Base-by-base conservation (phyloP, 2,329 filamentous ascomycete genomes). In the Apiospora hydei region DNA sequence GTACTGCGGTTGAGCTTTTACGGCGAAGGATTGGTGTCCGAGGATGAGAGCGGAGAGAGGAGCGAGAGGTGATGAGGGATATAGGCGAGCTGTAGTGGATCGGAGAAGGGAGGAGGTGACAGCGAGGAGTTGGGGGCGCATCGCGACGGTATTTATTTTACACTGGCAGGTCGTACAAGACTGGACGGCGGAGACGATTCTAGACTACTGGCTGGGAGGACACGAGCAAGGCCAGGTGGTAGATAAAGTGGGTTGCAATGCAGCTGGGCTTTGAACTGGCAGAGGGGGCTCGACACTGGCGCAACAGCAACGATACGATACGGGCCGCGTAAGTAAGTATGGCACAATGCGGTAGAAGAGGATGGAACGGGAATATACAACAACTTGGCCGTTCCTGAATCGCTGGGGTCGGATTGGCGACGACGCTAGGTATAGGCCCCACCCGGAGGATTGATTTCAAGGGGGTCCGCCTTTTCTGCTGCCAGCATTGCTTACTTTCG, bases 81-180 rank as follows among this genome's bases (percentile, higher is more conserved):
- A 41, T n/a, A 64, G 30, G 34, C 57, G 57, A 69, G 44, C 44
- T 38, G 67, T 38, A 49, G 47, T 38, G 47, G 67, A 69, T 69
- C 67, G 34, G 67, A 69, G 26, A 26, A 69, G 26, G 44, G 67
- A 46, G 16, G 67, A 69, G n/a, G 67, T 47, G 67, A 69, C 18
- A n/a, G 67, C 67, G 67, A 49, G 18, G 44, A 69, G 44, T 49
- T 49, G 67, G 67, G 67, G 67, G 34, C 67, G 67, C 67, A 69
- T 69, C 67, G 67, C 47, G 67, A 64, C n/a, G 57, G 57, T 64
- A 64, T 64, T 64, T 64, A 64, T 64, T 64, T n/a, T n/a, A 61
- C 57, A 41, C 34, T 4, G 57, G 41, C 21, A 34, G 26, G 26
- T 30, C 26, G 53, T 57, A 53, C 49, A 53, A 24, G n/a, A 53